Evolutionary conservation across 257 asterid species (phyloP).

Genomic region (Ilex aquifolium): DNA sequence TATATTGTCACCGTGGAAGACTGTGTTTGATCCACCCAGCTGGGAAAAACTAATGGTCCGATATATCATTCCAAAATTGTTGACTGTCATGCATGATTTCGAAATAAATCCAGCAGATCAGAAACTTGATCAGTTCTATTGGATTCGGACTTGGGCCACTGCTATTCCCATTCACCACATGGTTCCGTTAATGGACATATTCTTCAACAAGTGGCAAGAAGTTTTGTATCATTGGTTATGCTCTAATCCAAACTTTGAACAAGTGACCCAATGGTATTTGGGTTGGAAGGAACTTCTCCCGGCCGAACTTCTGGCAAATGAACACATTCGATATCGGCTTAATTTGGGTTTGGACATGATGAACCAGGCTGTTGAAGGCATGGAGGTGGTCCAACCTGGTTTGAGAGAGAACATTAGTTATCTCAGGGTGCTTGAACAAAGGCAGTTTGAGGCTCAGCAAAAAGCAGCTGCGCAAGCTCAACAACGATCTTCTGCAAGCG

Average conservation of each 20-base stretch:
- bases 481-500: slow-evolving; percentile 22
- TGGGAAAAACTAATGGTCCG: slow-evolving; percentile 50
- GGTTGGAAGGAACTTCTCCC: slow-evolving; percentile 81
- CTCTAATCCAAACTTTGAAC: slow-evolving; percentile 62
- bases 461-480: slow-evolving; percentile 73
- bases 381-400: slow-evolving; percentile 78
- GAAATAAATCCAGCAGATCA: slow-evolving; percentile 70
- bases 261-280: slow-evolving; percentile 69
- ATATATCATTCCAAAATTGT: slow-evolving; percentile 55
- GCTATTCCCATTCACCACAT: slow-evolving; percentile 72
- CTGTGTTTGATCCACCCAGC: slow-evolving; percentile 72
- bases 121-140: slow-evolving; percentile 55
- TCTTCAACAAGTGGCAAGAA: slow-evolving; percentile 86
- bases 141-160: slow-evolving; percentile 67
- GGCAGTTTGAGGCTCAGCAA: slow-evolving; percentile 58
- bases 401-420: slow-evolving; percentile 63
- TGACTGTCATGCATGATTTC: slow-evolving; percentile 58
- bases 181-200: slow-evolving; percentile 64
- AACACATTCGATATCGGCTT: slow-evolving; percentile 52
- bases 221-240: slow-evolving; percentile 82
- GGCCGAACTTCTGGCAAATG: slow-evolving; percentile 65
- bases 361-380: slow-evolving; percentile 81
- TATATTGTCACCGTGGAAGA: slow-evolving; percentile 81
- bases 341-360: slow-evolving; percentile 70
- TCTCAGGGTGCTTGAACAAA: slow-evolving; percentile 63